Percentiles rank a stretch among this genome's conserved stretches.
These are phyloP conservation scores for Pterocarpus macrocarpus DNA, from an alignment of 306 rosid species.

Conservation along the genomic window DNA sequence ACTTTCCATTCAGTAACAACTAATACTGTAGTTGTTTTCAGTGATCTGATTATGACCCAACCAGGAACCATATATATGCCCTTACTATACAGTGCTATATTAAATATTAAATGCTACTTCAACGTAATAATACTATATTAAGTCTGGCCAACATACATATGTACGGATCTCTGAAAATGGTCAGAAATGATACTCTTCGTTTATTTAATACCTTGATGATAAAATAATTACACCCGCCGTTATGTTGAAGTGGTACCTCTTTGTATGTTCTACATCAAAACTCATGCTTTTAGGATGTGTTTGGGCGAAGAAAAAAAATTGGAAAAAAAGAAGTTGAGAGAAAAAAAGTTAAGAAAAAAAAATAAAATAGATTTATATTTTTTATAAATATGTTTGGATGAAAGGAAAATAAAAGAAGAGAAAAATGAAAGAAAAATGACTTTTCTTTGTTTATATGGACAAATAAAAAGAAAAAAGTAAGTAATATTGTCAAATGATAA, in stretches of 20 bases:
- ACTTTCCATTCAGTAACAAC: slow-evolving; percentile 8
- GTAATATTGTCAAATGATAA: too few relatives aligned
- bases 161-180: background rate
- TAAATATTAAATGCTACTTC: background rate
- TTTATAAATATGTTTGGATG: too few relatives aligned
- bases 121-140: background rate
- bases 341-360: too few relatives aligned
- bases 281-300: background rate
- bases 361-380: too few relatives aligned
- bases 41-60: slow-evolving; percentile 32
- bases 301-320: too few relatives aligned
- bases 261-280: background rate
- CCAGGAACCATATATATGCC: slow-evolving; percentile 4
- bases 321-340: too few relatives aligned
- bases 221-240: background rate
- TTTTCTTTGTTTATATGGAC: too few relatives aligned
- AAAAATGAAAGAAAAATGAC: too few relatives aligned
- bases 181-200: background rate
- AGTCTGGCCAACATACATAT: background rate
- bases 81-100: too few relatives aligned
- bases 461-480: too few relatives aligned
- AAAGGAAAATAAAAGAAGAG: too few relatives aligned
- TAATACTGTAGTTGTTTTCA: background rate
- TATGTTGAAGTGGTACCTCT: background rate
- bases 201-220: background rate